Conservation (phyloP, 805 yeast species). For the Yarrowia osloensis region DNA sequence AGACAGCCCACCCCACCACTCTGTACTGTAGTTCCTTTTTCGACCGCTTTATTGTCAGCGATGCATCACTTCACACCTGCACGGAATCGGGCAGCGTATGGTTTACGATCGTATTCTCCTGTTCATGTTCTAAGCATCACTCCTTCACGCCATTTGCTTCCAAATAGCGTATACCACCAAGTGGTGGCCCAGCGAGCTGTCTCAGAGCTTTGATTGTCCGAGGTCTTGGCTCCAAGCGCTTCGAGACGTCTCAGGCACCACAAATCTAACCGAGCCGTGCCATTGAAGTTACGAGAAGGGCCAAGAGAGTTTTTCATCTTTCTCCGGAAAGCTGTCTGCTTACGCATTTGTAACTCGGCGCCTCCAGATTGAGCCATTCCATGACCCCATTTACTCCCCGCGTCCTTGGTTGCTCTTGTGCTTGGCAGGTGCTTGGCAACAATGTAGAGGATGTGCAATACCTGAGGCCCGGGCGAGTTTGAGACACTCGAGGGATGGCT, state of each 20-base stretch:
- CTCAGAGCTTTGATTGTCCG: neutral
- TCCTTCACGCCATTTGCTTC: neutral
- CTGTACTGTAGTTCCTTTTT: neutral
- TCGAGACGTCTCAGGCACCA: neutral
- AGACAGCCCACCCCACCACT: neutral
- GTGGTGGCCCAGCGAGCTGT: neutral
- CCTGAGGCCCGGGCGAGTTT: too few species aligned
- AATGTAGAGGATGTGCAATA: neutral
- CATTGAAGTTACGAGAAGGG: neutral
- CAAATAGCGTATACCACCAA: neutral
- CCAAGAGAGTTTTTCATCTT: too few species aligned
- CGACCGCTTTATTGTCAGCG: neutral
- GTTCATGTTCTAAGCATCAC: too few species aligned
- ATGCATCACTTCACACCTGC: neutral
- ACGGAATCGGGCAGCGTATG: neutral
- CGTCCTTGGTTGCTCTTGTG: neutral
- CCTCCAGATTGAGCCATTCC: neutral
- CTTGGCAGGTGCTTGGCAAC: neutral
- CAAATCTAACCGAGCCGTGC: neutral
- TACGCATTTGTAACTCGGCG: neutral
- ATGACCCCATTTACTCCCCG: neutral
- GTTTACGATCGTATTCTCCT: neutral
- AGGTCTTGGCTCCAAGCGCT: neutral
- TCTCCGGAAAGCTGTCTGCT: too few species aligned
- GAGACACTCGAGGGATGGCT: neutral